Percentiles rank a stretch among this genome's conserved stretches.
Conservation (phyloP, 306 rosid genomes). For the cucumber (Cucumis sativus) region Cucumber_9930_V3 NC_026660.2:21017501-21018000, state of each 20-base stretch:
- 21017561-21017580: neutral
- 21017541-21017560: neutral
- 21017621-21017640: neutral
- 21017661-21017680: neutral
- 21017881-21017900: constrained; percentile 59
- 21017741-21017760: neutral
- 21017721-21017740: neutral
- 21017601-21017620: neutral
- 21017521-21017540: neutral
- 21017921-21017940: constrained; percentile 66
- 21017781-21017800: neutral
- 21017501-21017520: neutral
- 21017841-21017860: constrained; percentile 82
- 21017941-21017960: constrained; percentile 80
- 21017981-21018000: constrained; percentile 80
- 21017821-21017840: constrained; percentile 84
- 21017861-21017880: constrained; percentile 45
- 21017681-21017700: neutral
- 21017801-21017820: constrained; percentile 42
- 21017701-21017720: neutral
- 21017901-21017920: constrained; percentile 34
- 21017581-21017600: neutral
- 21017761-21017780: neutral
- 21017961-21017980: constrained; percentile 93
- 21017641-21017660: neutral